Conservation (phyloP, 345 rosid genomes). For the Eutrema japonicum region DNA sequence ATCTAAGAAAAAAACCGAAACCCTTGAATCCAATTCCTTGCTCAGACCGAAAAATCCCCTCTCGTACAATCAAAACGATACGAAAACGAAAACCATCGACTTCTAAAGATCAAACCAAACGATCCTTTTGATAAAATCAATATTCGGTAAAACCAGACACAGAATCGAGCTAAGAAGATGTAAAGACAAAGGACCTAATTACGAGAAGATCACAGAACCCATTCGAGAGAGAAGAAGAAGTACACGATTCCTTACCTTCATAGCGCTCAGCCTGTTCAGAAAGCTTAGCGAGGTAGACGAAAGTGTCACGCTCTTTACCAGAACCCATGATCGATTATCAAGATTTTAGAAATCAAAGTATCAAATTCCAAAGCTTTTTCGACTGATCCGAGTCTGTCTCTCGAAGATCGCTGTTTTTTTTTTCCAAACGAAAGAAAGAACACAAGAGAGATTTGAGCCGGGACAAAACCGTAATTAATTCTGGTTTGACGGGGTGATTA, state of each 20-base stretch:
- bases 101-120: slow-evolving; percentile 14
- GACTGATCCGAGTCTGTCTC: slow-evolving; percentile 24
- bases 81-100: background rate
- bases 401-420: slow-evolving; percentile 18
- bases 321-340: slow-evolving; percentile 38
- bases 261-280: slow-evolving; percentile 78
- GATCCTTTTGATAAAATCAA: background rate
- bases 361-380: slow-evolving; percentile 24
- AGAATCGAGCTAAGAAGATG: slow-evolving; percentile 12
- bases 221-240: slow-evolving; percentile 19
- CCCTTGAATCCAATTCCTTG: background rate
- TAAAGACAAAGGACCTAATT: background rate
- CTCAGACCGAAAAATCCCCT: background rate
- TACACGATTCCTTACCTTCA: slow-evolving; percentile 44
- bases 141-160: background rate
- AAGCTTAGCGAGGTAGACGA: slow-evolving; percentile 64
- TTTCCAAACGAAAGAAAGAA: slow-evolving; percentile 13
- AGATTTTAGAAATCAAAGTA: background rate
- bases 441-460: slow-evolving; percentile 23
- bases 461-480: slow-evolving; percentile 37
- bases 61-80: background rate
- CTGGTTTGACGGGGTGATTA: slow-evolving; percentile 21
- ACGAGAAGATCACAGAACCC: slow-evolving; percentile 15
- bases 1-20: slow-evolving; percentile 1
- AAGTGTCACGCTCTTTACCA: slow-evolving; percentile 51